Base-by-base conservation (phyloP, 2,329 filamentous ascomycete species). In the Aspergillus fijiensis region DNA sequence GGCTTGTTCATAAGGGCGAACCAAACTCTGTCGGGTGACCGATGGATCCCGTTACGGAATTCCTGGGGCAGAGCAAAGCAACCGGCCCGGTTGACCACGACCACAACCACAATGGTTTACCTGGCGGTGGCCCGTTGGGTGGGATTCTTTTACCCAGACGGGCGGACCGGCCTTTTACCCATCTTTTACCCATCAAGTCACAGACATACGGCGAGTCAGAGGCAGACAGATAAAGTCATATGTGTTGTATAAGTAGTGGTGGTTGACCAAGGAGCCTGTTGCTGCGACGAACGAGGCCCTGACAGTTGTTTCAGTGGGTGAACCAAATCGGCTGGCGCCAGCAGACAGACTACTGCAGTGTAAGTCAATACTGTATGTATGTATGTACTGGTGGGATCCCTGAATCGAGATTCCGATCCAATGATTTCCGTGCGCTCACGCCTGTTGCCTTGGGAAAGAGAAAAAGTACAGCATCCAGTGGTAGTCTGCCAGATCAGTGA, bases 31-130 rank as follows among this genome's bases (percentile, higher is more conserved):
- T 59, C 56, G 50, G 16, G 27, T 54, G 47, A 58, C 50, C 53
- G 59, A 64, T 64, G 62, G 62, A 65, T 65, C 61, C 60, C 60
- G 25, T 65, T 66, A 67, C 63, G 63, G 64, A 64, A 55, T 66
- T 55, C 63, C 65, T 64, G 65, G 66, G 65, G 64, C 64, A 66
- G 49, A 29, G 27, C 27, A 42, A 49, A 45, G 14, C 42, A 61
- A 60, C 61, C 65, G 61, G 61, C 33, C 63, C 64, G 64, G 60
- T 58, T 59, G 25, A 42, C 27, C 23, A 58, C 14, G 25, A 42
- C 27, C 23, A 58, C 14, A 52, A 16, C 14, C 33, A 12, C 33
- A 16, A 16, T 35, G 10, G 12, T 45, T 39, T 42, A 49, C 49
- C 42, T 42, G 49, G 39, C 39, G 39, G 39, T 45, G 39, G 14